Conservation (phyloP, 1,284 basidiomycete species). For the Afroboletus lepidellus region DNA sequence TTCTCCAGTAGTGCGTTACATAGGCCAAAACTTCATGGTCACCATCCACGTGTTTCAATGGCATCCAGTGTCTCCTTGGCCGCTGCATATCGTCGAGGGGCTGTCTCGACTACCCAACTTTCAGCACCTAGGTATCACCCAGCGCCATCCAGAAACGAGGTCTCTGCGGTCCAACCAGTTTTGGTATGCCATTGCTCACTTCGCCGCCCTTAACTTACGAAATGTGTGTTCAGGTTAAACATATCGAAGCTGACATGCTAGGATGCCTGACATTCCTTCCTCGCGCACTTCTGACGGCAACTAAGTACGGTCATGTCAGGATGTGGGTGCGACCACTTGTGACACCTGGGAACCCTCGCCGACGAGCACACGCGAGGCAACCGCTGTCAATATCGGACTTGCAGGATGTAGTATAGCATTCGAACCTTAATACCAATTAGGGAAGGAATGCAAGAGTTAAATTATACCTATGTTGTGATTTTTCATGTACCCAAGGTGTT, state of each 20-base stretch:
- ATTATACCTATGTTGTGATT: constrained; percentile 21
- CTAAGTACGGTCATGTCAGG: constrained; percentile 70
- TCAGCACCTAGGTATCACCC: constrained; percentile 70
- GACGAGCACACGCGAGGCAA: constrained; percentile 33
- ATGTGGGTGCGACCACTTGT: constrained; percentile 81
- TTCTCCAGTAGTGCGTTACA: constrained; percentile 80
- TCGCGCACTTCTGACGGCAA: constrained; percentile 73
- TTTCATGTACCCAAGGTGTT: not conserved
- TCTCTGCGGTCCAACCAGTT: constrained; percentile 89
- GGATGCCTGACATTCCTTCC: constrained; percentile 71
- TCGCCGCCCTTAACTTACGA: not conserved
- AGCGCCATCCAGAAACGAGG: constrained; percentile 84
- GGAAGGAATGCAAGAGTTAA: constrained; percentile 9
- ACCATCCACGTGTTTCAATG: constrained; percentile 71
- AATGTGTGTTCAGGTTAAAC: constrained; percentile 57
- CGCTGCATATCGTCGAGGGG: constrained; percentile 52
- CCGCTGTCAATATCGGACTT: constrained; percentile 33
- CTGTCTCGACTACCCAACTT: constrained; percentile 55
- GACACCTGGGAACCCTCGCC: constrained; percentile 28
- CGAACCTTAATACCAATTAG: not conserved
- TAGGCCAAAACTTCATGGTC: constrained; percentile 65
- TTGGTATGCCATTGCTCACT: constrained; percentile 53
- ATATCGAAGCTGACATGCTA: constrained; percentile 74
- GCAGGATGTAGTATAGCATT: constrained; percentile 25
- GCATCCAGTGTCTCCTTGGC: constrained; percentile 68